Evolutionary conservation across 2,329 filamentous ascomycete species (phyloP).

Genomic region (Epichloe amarillans): DNA sequence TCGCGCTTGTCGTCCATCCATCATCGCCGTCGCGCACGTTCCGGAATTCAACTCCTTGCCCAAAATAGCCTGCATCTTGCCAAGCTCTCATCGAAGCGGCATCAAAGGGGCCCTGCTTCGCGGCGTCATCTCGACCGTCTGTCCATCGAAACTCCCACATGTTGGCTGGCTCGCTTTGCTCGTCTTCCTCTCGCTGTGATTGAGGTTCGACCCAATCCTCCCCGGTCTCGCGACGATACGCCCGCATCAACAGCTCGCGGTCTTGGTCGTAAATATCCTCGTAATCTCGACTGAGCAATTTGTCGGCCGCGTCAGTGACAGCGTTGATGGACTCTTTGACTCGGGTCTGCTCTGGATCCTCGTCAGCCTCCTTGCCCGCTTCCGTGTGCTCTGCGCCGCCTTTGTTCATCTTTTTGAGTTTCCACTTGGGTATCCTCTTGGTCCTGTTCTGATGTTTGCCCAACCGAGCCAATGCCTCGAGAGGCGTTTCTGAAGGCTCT

Average conservation of each 20-base stretch:
- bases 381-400: constrained; percentile 50
- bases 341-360: constrained; percentile 55
- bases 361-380: constrained; percentile 38
- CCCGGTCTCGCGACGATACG: constrained; percentile 74
- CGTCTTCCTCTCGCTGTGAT: constrained; percentile 12
- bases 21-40: constrained; percentile 37
- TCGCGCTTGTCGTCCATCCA: constrained; percentile 37
- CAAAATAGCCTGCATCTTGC: constrained; percentile 87
- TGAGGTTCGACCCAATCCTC: constrained; percentile 61
- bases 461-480: constrained; percentile 77
- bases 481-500: constrained; percentile 68
- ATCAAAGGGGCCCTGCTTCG: constrained; percentile 79
- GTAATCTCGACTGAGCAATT: constrained; percentile 68
- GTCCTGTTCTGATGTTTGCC: constrained; percentile 54
- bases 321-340: constrained; percentile 63
- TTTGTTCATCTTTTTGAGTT: constrained; percentile 53
- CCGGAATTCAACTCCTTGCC: constrained; percentile 72
- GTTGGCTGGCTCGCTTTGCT: constrained; percentile 9
- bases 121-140: constrained; percentile 68
- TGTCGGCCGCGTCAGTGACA: constrained; percentile 83
- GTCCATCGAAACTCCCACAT: constrained; percentile 88
- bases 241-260: constrained; percentile 67
- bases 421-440: constrained; percentile 49
- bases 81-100: constrained; percentile 76
- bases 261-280: constrained; percentile 87